Evolutionary conservation across 352 stramenopile species (phyloP), one percentile per base, ranked within the genome.

Genomic region (Pythium myriotylum): DNA sequence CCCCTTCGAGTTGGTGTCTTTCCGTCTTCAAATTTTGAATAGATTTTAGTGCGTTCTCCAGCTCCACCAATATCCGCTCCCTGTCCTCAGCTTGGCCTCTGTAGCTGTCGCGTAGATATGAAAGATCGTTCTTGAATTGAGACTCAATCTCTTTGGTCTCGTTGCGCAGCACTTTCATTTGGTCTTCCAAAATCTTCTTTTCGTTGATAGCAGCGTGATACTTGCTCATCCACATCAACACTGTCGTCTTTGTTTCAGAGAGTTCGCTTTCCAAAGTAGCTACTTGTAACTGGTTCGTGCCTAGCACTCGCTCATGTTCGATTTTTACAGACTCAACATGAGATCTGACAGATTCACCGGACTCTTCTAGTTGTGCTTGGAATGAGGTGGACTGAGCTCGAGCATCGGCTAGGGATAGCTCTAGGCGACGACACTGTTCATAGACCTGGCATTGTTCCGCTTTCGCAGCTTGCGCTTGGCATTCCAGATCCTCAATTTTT

Each of bases 211-310:
- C 32, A 4, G 61, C 54, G 17, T 88, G 82, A 27, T 76, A 86
- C 54, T 88, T 86, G 70, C 59, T 86, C 74, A 86, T 88, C 80
- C 80, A 89, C 76, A 79, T 80, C 5, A 87, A 53, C n/a, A 88
- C 76, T 3, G 78, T 70, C 16, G 81, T 84, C 54, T 90, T 84
- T 1, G 70, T 67, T 20, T 84, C 74, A 2, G 59, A 51, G n/a
- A 89, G 37, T 24, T 89, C 76, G 24, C 84, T 58, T 2, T 22
- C 66, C 2, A 86, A 37, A 5, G 1, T 52, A 4, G 49, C 39
- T n/a, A 33, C 16, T 59, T 47, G 22, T 16, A 41, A 14, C 39
- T 14, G n/a, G 6, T 47, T 48, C 19, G 39, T 69, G 50, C 17
- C 26, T 33, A 50, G 24, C 20, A 12, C 37, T 40, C 12, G 62